Conservation (phyloP, 1,284 basidiomycete genomes). For the Termitomyces sp. region DNA sequence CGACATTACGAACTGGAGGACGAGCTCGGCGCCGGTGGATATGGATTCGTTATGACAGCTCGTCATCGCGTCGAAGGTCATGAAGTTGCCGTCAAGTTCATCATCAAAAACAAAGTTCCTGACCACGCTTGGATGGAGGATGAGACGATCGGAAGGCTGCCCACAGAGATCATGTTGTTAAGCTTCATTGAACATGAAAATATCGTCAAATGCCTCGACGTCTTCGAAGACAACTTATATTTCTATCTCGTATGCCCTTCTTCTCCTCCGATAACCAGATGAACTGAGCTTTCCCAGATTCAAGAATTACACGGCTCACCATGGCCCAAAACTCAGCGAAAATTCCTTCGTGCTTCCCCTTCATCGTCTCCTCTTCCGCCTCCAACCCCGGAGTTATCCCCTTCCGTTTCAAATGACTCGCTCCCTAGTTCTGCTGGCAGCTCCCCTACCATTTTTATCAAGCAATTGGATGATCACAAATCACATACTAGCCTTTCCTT, state of each 20-base stretch:
- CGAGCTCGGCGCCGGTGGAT: constrained; percentile 87
- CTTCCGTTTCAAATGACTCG: constrained; percentile 46
- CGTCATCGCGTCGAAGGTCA: constrained; percentile 45
- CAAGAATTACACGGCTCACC: constrained; percentile 91
- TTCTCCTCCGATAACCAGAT: neutral
- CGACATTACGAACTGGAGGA: constrained; percentile 64
- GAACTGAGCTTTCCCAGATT: constrained; percentile 44
- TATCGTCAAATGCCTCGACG: constrained; percentile 77
- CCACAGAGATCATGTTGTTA: constrained; percentile 79
- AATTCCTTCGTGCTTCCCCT: constrained; percentile 17
- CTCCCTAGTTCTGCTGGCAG: constrained; percentile 37
- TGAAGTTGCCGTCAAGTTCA: constrained; percentile 92
- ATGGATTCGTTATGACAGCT: constrained; percentile 88
- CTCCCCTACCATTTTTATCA: constrained; percentile 29
- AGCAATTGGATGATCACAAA: constrained; percentile 12
- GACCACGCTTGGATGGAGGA: constrained; percentile 77
- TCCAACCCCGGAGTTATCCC: constrained; percentile 53
- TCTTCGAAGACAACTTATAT: constrained; percentile 79
- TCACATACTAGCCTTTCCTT: constrained; percentile 10
- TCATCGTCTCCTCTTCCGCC: constrained; percentile 31
- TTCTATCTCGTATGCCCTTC: constrained; percentile 73
- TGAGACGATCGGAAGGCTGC: constrained; percentile 55
- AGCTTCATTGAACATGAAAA: constrained; percentile 72
- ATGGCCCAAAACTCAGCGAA: constrained; percentile 51
- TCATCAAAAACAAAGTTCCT: constrained; percentile 81